These are phyloP conservation scores for Eimeria mitis DNA, from an alignment of 169 alveolate genomes.

Conservation along the genomic window DNA sequence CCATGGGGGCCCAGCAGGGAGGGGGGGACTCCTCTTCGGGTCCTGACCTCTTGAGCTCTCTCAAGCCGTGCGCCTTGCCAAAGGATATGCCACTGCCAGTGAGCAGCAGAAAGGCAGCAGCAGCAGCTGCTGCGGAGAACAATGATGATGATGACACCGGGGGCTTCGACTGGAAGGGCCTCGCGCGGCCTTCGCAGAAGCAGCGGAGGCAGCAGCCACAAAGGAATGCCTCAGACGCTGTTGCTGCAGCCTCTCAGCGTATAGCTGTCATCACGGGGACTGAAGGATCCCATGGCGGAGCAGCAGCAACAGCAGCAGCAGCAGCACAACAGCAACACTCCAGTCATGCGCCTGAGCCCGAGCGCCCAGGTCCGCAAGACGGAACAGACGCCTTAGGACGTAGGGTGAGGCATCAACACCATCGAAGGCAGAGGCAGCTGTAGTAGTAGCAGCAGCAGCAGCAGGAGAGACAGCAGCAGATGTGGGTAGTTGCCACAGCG, in stretches of 20 bases:
- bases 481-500: neutral
- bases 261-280: slow-evolving; percentile 50
- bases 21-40: slow-evolving; percentile 12
- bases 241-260: slow-evolving; percentile 61
- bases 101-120: slow-evolving; percentile 68
- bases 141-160: slow-evolving; percentile 35
- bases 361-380: slow-evolving; percentile 43
- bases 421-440: neutral
- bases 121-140: slow-evolving; percentile 50
- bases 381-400: slow-evolving; percentile 57
- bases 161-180: slow-evolving; percentile 65
- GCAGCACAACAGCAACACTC: slow-evolving; percentile 22
- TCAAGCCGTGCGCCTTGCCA: slow-evolving; percentile 54
- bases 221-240: neutral
- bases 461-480: neutral
- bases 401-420: slow-evolving; percentile 8
- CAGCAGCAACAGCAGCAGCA: slow-evolving; percentile 40
- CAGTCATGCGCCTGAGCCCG: neutral
- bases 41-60: slow-evolving; percentile 37
- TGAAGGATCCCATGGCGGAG: neutral
- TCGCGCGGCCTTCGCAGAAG: slow-evolving; percentile 14
- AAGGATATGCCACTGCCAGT: slow-evolving; percentile 66
- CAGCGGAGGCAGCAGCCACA: slow-evolving; percentile 54
- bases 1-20: slow-evolving; percentile 19
- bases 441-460: neutral